A percentile compares a stretch with the other conserved stretches of the same genome.
These are phyloP conservation scores for Perilla frutescens DNA, from an alignment of 257 asterid genomes.

Conservation along the genomic window DNA sequence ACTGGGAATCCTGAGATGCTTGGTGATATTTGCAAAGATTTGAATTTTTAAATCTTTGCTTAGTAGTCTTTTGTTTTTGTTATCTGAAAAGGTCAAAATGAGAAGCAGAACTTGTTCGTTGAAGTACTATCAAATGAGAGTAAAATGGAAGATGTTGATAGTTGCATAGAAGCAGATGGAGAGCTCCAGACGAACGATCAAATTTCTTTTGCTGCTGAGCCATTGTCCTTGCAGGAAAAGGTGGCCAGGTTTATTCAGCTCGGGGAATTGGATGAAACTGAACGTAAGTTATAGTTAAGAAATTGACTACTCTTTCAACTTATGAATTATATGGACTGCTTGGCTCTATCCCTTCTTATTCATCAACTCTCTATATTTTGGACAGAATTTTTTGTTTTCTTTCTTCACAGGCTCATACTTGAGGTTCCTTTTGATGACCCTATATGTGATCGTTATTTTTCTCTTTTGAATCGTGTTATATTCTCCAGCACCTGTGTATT, in stretches of 20 bases:
- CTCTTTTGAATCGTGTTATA: not conserved
- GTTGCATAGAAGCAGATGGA: conserved; percentile 33
- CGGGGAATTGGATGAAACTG: conserved; percentile 70
- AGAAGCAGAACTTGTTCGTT: conserved; percentile 42
- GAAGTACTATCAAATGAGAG: conserved; percentile 44
- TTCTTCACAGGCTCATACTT: conserved; percentile 12
- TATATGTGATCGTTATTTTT: conserved; percentile 4
- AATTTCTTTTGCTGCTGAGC: conserved; percentile 24
- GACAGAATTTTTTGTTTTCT: conserved; percentile 1
- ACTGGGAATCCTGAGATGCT: conserved; percentile 39
- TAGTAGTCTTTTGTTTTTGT: conserved; percentile 43
- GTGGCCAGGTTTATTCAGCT: conserved; percentile 63
- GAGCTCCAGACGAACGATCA: conserved; percentile 33
- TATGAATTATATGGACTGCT: not conserved
- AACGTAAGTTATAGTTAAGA: conserved; percentile 52
- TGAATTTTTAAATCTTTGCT: conserved; percentile 8
- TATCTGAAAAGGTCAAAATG: conserved; percentile 70
- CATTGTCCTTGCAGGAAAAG: conserved; percentile 56
- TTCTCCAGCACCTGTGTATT: not conserved
- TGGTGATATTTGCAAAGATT: conserved; percentile 23
- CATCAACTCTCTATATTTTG: not conserved
- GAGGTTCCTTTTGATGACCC: conserved; percentile 24
- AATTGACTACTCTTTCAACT: not conserved
- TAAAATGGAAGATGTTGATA: conserved; percentile 21
- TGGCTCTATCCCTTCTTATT: conserved; percentile 3